Evolutionary conservation across 805 yeast genomes (phyloP).

Genomic region (Kluyveromyces aestuarii): DNA sequence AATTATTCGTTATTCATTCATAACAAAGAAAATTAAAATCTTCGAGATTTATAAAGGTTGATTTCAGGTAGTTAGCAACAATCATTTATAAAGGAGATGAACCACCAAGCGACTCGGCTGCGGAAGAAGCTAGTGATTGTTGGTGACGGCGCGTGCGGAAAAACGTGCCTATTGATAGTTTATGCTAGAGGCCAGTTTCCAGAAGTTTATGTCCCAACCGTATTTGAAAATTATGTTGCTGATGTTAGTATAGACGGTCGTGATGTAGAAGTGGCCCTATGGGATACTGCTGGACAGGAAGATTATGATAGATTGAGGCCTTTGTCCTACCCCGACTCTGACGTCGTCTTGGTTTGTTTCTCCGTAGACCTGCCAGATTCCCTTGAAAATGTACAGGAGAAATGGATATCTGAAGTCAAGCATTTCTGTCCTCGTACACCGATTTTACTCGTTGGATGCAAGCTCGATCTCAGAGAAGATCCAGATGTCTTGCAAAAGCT

Average conservation of each 20-base stretch:
- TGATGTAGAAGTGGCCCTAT: conserved; percentile 84
- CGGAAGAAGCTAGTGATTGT: conserved; percentile 86
- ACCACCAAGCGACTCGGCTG: conserved; percentile 23
- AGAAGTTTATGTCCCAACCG: conserved; percentile 91
- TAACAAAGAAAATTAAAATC: too few relatives aligned
- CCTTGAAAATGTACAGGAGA: conserved; percentile 86
- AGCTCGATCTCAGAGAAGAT: conserved; percentile 81
- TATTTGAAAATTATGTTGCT: conserved; percentile 94
- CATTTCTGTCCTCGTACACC: conserved; percentile 95
- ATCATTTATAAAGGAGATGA: conserved; percentile 12
- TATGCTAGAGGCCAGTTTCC: conserved; percentile 87
- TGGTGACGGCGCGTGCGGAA: conserved; percentile 98
- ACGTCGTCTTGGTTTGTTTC: conserved; percentile 86
- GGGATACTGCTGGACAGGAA: conserved; percentile 99
- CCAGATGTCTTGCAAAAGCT: conserved; percentile 66
- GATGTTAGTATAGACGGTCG: conserved; percentile 90
- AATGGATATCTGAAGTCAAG: conserved; percentile 89
- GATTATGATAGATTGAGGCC: conserved; percentile 93
- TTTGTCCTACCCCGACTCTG: conserved; percentile 83
- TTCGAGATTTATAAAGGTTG: too few relatives aligned
- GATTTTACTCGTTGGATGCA: conserved; percentile 86
- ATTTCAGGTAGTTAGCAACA: too few relatives aligned
- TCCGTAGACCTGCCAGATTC: conserved; percentile 88
- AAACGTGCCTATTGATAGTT: conserved; percentile 81
- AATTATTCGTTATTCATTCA: too few relatives aligned